Conservation (phyloP, 1,284 basidiomycete genomes). For the Microbotryum violaceum region DNA sequence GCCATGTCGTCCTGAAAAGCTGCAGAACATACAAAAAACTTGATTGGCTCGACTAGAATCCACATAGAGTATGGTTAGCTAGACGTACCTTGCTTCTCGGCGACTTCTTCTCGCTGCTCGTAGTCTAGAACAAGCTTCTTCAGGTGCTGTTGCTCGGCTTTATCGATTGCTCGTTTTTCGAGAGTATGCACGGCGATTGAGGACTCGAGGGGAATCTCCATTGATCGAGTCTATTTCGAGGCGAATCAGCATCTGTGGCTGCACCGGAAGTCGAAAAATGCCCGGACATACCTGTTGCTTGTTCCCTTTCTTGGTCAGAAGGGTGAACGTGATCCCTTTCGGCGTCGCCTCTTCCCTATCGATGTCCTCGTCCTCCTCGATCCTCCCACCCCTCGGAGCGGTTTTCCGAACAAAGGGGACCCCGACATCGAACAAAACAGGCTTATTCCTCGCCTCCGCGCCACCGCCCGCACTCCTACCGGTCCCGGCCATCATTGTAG, state of each 20-base stretch:
- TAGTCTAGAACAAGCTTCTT: slow-evolving; percentile 70
- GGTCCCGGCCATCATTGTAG: slow-evolving; percentile 82
- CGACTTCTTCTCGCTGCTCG: slow-evolving; percentile 36
- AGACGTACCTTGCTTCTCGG: slow-evolving; percentile 29
- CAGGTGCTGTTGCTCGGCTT: slow-evolving; percentile 88
- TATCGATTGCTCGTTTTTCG: slow-evolving; percentile 80
- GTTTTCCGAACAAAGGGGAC: slow-evolving; percentile 23
- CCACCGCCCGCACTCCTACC: slow-evolving; percentile 43
- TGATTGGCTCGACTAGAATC: neutral
- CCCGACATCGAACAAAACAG: slow-evolving; percentile 26
- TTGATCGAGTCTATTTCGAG: slow-evolving; percentile 58
- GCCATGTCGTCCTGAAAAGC: slow-evolving; percentile 26
- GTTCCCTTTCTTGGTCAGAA: slow-evolving; percentile 88
- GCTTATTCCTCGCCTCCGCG: slow-evolving; percentile 59
- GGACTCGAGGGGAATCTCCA: slow-evolving; percentile 78
- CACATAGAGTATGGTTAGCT: neutral
- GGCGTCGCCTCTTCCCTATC: slow-evolving; percentile 34
- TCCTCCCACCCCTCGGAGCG: slow-evolving; percentile 53
- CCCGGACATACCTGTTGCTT: slow-evolving; percentile 64
- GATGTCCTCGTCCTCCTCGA: slow-evolving; percentile 40
- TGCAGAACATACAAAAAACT: neutral
- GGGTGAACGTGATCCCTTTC: slow-evolving; percentile 77
- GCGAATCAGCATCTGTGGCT: slow-evolving; percentile 1
- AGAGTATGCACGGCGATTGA: slow-evolving; percentile 80
- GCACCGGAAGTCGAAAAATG: neutral